phyloP scores from a whole-genome alignment of 1,139 yeast genomes.

The Meyerozyma guilliermondii region DNA sequence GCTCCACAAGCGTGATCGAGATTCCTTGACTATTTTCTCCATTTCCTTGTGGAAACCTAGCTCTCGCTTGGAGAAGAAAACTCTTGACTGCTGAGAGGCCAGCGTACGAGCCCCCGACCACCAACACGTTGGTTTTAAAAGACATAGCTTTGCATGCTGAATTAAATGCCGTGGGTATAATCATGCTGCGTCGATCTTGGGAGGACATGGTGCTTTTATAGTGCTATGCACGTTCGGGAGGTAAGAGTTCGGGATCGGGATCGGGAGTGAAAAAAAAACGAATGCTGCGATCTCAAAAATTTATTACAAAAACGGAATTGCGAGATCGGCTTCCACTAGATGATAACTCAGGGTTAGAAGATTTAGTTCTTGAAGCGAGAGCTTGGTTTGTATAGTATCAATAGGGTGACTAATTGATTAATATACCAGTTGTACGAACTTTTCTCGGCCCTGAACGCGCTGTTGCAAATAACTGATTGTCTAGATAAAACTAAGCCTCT shows the following conservation, averaged over 20 bases:
- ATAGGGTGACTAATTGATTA: too few species aligned
- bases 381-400: too few species aligned
- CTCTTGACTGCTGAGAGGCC: constrained; percentile 41
- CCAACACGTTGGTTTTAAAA: constrained; percentile 26
- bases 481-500: background rate
- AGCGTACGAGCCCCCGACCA: constrained; percentile 52
- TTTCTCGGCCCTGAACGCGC: background rate
- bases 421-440: background rate
- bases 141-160: background rate
- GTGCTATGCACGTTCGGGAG: background rate
- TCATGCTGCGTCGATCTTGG: background rate
- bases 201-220: background rate
- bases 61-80: constrained; percentile 25
- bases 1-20: constrained; percentile 43
- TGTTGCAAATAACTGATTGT: background rate
- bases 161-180: background rate
- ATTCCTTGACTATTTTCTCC: constrained; percentile 14
- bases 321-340: background rate
- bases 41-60: constrained; percentile 8
- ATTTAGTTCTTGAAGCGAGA: too few species aligned
- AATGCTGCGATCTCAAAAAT: background rate
- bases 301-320: background rate
- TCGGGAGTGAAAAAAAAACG: background rate
- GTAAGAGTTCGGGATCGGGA: background rate
- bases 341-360: too few species aligned